Conservation (phyloP, 2,329 filamentous ascomycete species). For the Curvularia lunata region DNA sequence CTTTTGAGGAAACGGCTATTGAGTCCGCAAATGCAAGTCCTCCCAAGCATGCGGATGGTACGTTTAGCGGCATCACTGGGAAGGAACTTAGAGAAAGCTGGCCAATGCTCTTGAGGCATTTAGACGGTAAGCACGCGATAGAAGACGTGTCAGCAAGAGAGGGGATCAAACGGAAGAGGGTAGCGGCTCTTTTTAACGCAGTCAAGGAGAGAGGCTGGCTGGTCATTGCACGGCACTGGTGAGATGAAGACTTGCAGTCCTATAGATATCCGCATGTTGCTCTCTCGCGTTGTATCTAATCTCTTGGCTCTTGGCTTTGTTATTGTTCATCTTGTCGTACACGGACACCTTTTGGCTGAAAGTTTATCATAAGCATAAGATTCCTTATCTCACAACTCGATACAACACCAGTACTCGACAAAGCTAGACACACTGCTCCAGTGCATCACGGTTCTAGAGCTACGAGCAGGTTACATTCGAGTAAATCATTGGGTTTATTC, state of each 20-base stretch:
- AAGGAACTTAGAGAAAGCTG: conserved; percentile 66
- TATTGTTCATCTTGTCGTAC: background rate
- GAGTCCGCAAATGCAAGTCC: conserved; percentile 30
- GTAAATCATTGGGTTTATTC: too few species aligned
- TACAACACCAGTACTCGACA: background rate
- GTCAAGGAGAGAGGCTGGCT: conserved; percentile 72
- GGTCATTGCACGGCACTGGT: conserved; percentile 52
- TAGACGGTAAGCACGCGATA: conserved; percentile 83
- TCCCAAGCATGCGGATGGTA: conserved; percentile 27
- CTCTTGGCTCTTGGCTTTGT: background rate
- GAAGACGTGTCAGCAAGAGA: conserved; percentile 88
- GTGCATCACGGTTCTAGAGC: background rate
- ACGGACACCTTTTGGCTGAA: background rate
- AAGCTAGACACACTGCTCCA: background rate
- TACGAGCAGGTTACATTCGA: too few species aligned
- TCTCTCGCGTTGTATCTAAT: background rate
- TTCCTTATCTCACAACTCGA: background rate
- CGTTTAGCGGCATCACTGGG: conserved; percentile 27
- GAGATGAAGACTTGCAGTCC: background rate
- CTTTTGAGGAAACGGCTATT: conserved; percentile 50
- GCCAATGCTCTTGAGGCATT: conserved; percentile 79
- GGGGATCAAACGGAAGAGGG: conserved; percentile 78
- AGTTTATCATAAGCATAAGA: background rate
- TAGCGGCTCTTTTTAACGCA: conserved; percentile 62
- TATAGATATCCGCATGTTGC: background rate